Conservation (phyloP, 2,329 filamentous ascomycete species). For the Ophiostoma australiae region DNA sequence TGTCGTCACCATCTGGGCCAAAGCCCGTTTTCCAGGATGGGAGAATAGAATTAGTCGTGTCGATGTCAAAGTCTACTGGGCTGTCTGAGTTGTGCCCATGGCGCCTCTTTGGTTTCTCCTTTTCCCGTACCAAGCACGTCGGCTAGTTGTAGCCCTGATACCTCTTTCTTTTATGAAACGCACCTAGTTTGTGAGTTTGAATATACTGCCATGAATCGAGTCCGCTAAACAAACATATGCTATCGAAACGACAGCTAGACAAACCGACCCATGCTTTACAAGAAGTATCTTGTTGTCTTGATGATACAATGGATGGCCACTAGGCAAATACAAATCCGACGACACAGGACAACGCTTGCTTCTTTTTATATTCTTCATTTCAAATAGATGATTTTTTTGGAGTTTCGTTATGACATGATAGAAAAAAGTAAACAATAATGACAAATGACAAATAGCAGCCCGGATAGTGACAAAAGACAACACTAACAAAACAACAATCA, state of each 20-base stretch:
- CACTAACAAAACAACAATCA: conserved; percentile 8
- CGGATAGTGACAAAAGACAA: background rate
- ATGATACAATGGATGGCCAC: too few relatives aligned
- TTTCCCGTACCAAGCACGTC: background rate
- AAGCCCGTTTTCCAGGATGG: conserved; percentile 54
- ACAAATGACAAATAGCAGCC: background rate
- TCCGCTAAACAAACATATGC: too few relatives aligned
- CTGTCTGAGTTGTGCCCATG: conserved; percentile 34
- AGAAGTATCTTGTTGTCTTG: background rate
- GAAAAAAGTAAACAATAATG: conserved; percentile 12
- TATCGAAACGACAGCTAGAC: background rate
- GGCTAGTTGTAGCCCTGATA: too few relatives aligned
- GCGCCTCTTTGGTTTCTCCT: background rate
- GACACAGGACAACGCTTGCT: background rate
- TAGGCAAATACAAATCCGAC: background rate
- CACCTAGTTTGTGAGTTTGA: background rate
- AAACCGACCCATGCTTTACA: background rate
- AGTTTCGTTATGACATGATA: conserved; percentile 15
- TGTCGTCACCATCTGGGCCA: conserved; percentile 57
- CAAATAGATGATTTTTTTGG: conserved; percentile 11
- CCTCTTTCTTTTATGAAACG: background rate
- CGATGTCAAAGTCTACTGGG: conserved; percentile 56
- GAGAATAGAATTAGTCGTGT: conserved; percentile 46
- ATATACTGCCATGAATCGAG: background rate
- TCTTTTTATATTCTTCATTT: conserved; percentile 1